Base-by-base conservation (phyloP, 306 rosid species). In the Dalbergia cultrata region DNA sequence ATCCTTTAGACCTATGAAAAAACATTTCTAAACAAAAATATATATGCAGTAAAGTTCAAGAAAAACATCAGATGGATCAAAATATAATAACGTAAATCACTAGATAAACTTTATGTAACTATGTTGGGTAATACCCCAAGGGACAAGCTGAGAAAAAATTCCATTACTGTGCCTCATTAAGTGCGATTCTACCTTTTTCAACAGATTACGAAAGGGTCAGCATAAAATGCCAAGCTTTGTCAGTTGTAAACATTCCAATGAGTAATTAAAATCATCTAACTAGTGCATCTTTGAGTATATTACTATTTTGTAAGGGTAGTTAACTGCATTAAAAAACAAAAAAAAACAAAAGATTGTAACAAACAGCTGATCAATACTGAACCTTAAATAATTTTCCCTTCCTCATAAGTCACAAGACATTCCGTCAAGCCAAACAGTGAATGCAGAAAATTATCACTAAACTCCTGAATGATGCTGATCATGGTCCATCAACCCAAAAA, bases 331-430 rank as follows among this genome's bases (percentile, higher is more conserved):
- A 26, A 1, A 26, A 26, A 26, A n/a, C n/a, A n/a, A n/a, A 52
- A 67, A 1, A 45, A 44, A 67, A 16, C 41, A 76, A 76, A 49
- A 17, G 60, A 37, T 50, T 41, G 41, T 39, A 37, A 60, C 50
- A 70, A 63, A 70, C 37, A 43, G 79, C 12, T 31, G 19, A 82
- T 70, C 33, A 70, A 69, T 45, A 69, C 39, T 54, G 62, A 54
- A 33, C 19, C 49, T 33, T 21, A 58, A 21, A 72, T 37, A 22
- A 26, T 9, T 16, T 56, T 43, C 67, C 57, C 44, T 45, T 72
- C 44, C 66, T 13, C 64, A 56, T 9, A 65, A 39, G 68, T 13
- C 64, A 56, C 7, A 65, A 39, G 68, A 5, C 60, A 71, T 13
- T 71, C 45, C 13, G 22, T 59, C 26, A 79, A 44, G 60, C 62